phyloP scores from a whole-genome alignment of 192 early-diverging fungal genomes.

The Ambispora gerdemannii region DNA sequence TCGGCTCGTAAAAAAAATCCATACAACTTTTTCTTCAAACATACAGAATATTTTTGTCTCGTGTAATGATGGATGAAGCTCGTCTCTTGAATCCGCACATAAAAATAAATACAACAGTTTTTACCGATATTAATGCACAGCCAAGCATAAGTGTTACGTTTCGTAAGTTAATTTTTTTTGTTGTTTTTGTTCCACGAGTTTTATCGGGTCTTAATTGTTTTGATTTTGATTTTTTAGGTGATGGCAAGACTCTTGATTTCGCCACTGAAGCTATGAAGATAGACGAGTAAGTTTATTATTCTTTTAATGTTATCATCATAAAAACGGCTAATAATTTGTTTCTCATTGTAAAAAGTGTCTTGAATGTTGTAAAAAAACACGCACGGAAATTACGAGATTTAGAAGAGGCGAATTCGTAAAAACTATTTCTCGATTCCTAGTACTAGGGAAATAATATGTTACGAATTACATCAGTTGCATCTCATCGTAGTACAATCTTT shows the following conservation, averaged over 20 bases:
- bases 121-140: not conserved
- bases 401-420: not conserved
- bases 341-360: conserved; percentile 11
- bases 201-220: not conserved
- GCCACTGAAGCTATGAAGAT: conserved; percentile 6
- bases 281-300: conserved; percentile 18
- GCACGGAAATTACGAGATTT: conserved; percentile 20
- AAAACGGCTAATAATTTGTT: not conserved
- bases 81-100: conserved; percentile 14
- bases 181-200: not conserved
- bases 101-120: conserved; percentile 18
- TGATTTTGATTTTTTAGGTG: conserved; percentile 5
- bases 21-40: too few species aligned
- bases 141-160: conserved; percentile 11
- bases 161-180: conserved; percentile 11
- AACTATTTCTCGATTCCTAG: conserved; percentile 5
- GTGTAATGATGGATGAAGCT: conserved; percentile 21
- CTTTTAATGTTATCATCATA: not conserved
- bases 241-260: conserved; percentile 15
- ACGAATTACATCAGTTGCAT: not conserved
- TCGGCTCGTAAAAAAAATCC: not conserved
- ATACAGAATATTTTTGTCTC: conserved; percentile 19
- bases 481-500: not conserved
- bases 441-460: not conserved
- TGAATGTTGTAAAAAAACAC: conserved; percentile 10